Conservation (phyloP, 176 grass and related monocot species). For the Paspalum vaginatum region DNA sequence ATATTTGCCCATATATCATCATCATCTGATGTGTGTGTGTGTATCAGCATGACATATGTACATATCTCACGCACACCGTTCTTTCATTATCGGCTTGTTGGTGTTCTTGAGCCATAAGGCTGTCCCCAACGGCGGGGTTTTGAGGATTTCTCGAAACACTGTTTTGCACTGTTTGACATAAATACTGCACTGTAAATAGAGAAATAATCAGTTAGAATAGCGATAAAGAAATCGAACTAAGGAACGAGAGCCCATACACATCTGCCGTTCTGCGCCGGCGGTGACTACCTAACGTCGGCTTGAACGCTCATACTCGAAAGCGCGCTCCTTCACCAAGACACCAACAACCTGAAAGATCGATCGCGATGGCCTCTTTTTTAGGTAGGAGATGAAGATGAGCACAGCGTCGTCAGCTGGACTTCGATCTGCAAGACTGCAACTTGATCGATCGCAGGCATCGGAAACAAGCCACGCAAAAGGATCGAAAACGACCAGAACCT, state of each 20-base stretch:
- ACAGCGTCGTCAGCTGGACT: neutral
- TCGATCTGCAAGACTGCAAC: neutral
- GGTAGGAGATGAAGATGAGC: neutral
- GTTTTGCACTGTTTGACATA: too few species aligned
- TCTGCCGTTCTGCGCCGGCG: neutral
- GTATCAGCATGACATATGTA: neutral
- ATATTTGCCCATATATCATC: neutral
- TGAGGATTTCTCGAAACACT: too few species aligned
- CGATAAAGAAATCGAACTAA: too few species aligned
- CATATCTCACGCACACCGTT: neutral
- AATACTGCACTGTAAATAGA: too few species aligned
- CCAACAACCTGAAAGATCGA: neutral
- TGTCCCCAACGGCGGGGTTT: too few species aligned
- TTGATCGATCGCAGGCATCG: neutral
- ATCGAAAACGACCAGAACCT: slow-evolving; percentile 39
- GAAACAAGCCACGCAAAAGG: neutral
- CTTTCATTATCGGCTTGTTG: neutral
- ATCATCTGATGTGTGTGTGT: too few species aligned
- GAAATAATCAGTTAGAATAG: too few species aligned
- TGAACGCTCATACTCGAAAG: slow-evolving; percentile 32
- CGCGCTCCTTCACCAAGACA: neutral
- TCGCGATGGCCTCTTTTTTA: neutral
- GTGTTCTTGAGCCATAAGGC: neutral
- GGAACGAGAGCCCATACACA: neutral
- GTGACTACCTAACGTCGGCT: neutral